Conservation (phyloP, 2,329 filamentous ascomycete genomes). For the Aspergillus pseudoglaucus region DNA sequence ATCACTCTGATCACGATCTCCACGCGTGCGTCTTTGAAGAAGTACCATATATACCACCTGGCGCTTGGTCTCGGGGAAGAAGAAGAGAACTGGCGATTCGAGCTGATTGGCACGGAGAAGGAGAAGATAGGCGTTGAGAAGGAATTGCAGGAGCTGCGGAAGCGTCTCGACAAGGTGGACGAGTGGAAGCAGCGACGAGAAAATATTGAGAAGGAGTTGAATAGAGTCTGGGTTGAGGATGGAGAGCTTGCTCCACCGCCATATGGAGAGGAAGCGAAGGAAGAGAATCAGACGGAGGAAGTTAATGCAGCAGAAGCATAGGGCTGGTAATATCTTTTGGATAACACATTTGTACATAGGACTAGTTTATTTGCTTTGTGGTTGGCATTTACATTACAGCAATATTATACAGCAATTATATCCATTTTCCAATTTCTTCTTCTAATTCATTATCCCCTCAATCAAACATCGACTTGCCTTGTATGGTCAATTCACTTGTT, state of each 20-base stretch:
- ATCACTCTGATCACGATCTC: conserved; percentile 96
- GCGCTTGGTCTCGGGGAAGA: conserved; percentile 72
- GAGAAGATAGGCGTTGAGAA: conserved; percentile 92
- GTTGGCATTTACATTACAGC: background rate
- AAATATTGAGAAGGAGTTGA: conserved; percentile 78
- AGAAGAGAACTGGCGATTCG: conserved; percentile 85
- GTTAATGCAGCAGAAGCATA: conserved; percentile 1
- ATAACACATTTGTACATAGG: background rate
- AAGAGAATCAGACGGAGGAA: conserved; percentile 2
- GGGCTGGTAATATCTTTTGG: background rate
- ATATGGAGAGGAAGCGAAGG: conserved; percentile 20
- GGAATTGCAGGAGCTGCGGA: conserved; percentile 77
- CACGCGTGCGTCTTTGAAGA: conserved; percentile 87
- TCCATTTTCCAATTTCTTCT: background rate
- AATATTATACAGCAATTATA: background rate
- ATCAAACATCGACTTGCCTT: background rate
- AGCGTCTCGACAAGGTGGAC: conserved; percentile 73
- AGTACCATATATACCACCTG: conserved; percentile 90
- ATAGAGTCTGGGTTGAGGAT: conserved; percentile 53
- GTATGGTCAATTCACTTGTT: too few species aligned
- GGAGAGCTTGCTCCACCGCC: conserved; percentile 33
- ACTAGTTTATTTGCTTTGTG: background rate
- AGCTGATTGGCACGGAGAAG: conserved; percentile 84
- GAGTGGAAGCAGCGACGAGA: conserved; percentile 71
- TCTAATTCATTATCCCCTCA: background rate